Base-by-base conservation (phyloP, 441 rosid species). In the Arabidopsis lyrata region DNA sequence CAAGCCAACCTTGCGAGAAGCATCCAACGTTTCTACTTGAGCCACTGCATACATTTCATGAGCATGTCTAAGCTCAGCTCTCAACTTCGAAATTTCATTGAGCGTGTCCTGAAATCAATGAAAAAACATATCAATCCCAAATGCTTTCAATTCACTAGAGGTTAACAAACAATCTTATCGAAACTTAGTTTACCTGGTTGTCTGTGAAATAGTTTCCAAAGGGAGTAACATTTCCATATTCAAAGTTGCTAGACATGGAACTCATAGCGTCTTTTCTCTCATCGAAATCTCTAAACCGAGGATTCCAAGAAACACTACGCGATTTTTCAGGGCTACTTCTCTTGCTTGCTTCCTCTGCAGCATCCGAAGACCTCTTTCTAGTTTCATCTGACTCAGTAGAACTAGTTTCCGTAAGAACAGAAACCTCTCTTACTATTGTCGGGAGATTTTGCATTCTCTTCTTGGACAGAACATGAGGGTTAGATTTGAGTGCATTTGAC, bases 11-110 rank as follows among this genome's bases (percentile, higher is more conserved):
- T 86, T 89, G 52, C 84, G 81, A 56, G 97, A 88, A 80, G 96
- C 90, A 81, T 86, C 95, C 66, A 83, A 69, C 49, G 90, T 81
- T 82, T 90, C 97, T 66, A 77, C 87, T 70, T 86, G 93, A 80
- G 96, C 95, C 49, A 81, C 36, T 1, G 94, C 93, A 73, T 89
- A 85, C 81, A 90, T 84, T 44, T 91, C 93, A 58, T 82, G 92
- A 74, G 76, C 83, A 11, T 90, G 93, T 78, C 95, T 90, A 44
- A 95, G 96, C 75, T 92, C 96, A 77, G 71, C 81, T 81, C 91
- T 92, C 66, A 95, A 86, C 85, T 89, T 92, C 82, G 85, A 87
- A 63, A 94, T 72, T 11, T 72, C 69, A 11, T 53, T 38, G 14
- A 72, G 69, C 1, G 63, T 53, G 0, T 42, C 83, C 97, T 93